Conservation (phyloP, 2,329 filamentous ascomycete genomes). For the Aspergillus hortae region DNA sequence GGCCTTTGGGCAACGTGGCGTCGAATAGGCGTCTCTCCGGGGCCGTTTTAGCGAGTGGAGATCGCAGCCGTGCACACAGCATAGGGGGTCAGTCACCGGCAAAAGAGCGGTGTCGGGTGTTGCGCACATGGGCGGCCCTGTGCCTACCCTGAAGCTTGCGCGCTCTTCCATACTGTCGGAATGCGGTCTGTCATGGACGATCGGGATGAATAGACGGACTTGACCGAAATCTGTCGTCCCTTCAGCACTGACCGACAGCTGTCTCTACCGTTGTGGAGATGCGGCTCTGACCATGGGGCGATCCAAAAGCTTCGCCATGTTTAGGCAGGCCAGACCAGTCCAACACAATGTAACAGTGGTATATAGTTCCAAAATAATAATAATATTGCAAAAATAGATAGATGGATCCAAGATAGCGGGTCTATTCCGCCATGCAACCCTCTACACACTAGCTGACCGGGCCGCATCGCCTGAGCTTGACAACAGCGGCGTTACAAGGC, state of each 20-base stretch:
- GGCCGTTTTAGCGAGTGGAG: too few relatives aligned
- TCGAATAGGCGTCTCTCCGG: too few relatives aligned
- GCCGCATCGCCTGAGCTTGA: slow-evolving; percentile 12
- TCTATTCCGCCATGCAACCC: not conserved
- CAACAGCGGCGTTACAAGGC: slow-evolving; percentile 29
- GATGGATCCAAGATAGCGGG: not conserved
- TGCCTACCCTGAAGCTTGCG: too few relatives aligned
- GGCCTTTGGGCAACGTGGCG: too few relatives aligned
- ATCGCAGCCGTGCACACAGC: too few relatives aligned
- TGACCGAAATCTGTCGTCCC: not conserved
- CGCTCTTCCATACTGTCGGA: too few relatives aligned
- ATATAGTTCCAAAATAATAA: not conserved
- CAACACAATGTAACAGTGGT: too few relatives aligned
- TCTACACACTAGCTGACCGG: slow-evolving; percentile 8
- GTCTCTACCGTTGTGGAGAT: too few relatives aligned
- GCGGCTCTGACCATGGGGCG: not conserved
- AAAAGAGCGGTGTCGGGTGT: slow-evolving; percentile 15
- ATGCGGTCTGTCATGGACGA: not conserved
- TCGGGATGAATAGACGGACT: not conserved
- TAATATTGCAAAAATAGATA: not conserved
- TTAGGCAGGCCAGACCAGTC: not conserved
- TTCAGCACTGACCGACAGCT: not conserved
- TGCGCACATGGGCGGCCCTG: not conserved
- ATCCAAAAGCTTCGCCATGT: not conserved
- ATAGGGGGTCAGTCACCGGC: not conserved